Conservation (phyloP, 2,329 filamentous ascomycete species). For the Moelleriella libera region DNA sequence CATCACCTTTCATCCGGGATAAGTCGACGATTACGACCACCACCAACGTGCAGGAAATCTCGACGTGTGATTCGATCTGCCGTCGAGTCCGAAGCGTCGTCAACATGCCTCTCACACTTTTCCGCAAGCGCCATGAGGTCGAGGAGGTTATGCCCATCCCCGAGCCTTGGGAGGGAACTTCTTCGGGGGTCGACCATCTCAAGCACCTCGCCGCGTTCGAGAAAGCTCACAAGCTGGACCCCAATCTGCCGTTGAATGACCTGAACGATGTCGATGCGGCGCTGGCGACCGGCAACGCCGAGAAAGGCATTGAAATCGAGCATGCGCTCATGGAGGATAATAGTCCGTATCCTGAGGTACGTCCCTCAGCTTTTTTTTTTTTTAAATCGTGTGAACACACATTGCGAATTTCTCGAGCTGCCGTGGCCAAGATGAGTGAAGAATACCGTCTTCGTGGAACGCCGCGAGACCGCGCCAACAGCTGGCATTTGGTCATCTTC, state of each 20-base stretch:
- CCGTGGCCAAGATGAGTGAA: too few species aligned
- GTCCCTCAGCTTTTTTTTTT: conserved; percentile 3
- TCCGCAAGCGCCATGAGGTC: conserved; percentile 30
- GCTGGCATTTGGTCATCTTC: too few species aligned
- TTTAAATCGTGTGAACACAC: background rate
- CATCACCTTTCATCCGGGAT: background rate
- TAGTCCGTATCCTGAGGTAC: conserved; percentile 52
- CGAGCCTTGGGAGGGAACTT: conserved; percentile 22
- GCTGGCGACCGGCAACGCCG: conserved; percentile 37
- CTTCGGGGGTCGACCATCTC: conserved; percentile 25
- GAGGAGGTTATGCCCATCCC: conserved; percentile 29
- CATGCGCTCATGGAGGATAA: conserved; percentile 47
- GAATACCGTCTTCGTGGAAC: too few species aligned
- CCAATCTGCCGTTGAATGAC: conserved; percentile 49
- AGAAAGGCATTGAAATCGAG: conserved; percentile 42
- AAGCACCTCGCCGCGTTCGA: conserved; percentile 41
- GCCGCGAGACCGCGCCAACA: too few species aligned
- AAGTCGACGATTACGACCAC: background rate
- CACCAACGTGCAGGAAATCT: background rate
- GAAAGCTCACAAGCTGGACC: conserved; percentile 47
- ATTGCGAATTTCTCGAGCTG: background rate
- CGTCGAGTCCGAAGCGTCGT: background rate
- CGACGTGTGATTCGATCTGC: background rate
- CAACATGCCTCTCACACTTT: conserved; percentile 20
- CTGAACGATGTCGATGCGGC: conserved; percentile 46